A percentile compares a stretch with the other conserved stretches of the same genome.
Conservation (phyloP, 345 rosid species). For the Draba incana region DNA sequence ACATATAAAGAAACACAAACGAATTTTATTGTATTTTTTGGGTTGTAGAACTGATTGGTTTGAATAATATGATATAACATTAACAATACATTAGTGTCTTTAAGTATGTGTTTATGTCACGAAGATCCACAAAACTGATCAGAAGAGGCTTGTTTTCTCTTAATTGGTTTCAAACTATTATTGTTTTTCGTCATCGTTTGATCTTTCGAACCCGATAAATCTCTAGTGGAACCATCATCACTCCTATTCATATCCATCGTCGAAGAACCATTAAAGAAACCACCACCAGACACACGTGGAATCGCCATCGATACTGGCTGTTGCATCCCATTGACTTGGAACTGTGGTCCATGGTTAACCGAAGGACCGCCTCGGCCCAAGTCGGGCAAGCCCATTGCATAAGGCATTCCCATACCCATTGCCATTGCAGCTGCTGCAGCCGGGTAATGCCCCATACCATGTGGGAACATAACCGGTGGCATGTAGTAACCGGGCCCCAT, state of each 20-base stretch:
- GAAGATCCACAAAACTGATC: slow-evolving; percentile 51
- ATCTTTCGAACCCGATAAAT: slow-evolving; percentile 50
- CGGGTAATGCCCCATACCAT: slow-evolving; percentile 71
- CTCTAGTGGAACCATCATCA: slow-evolving; percentile 31
- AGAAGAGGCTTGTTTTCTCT: slow-evolving; percentile 44
- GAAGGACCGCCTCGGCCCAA: slow-evolving; percentile 50
- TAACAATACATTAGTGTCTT: neutral
- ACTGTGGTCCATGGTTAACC: slow-evolving; percentile 57
- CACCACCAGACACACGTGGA: slow-evolving; percentile 46
- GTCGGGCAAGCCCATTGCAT: slow-evolving; percentile 64
- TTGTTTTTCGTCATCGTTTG: slow-evolving; percentile 39
- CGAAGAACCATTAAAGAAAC: slow-evolving; percentile 49
- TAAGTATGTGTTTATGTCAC: slow-evolving; percentile 16
- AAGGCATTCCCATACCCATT: slow-evolving; percentile 72
- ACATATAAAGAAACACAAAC: neutral
- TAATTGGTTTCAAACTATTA: slow-evolving; percentile 40
- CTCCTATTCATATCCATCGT: slow-evolving; percentile 48
- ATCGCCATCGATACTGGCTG: slow-evolving; percentile 53
- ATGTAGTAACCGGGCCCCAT: slow-evolving; percentile 76
- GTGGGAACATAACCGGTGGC: slow-evolving; percentile 75
- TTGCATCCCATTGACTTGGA: slow-evolving; percentile 55
- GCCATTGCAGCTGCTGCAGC: slow-evolving; percentile 68
- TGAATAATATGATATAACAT: slow-evolving; percentile 10
- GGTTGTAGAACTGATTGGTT: neutral
- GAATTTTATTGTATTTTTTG: neutral